These are phyloP conservation scores for Xerocomus spinulosus DNA, from an alignment of 768 basidiomycete genomes.

Conservation along the genomic window DNA sequence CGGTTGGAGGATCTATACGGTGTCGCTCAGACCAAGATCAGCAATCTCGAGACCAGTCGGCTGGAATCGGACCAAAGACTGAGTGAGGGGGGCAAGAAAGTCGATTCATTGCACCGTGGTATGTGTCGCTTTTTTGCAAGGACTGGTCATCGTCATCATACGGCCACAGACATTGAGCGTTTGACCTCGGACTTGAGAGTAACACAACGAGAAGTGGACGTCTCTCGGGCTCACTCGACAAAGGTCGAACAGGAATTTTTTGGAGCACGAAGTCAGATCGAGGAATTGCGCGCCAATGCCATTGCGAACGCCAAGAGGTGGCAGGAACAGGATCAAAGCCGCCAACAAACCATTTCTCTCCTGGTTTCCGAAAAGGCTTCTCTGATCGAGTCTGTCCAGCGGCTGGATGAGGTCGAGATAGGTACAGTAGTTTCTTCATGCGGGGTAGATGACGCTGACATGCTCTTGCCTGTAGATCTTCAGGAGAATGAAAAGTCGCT, in stretches of 20 bases:
- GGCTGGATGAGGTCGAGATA: constrained; percentile 53
- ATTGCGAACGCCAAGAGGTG: constrained; percentile 12
- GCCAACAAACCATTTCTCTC: constrained; percentile 70
- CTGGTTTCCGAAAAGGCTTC: constrained; percentile 71
- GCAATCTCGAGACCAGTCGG: constrained; percentile 9
- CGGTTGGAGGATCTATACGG: constrained; percentile 15
- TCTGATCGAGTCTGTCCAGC: constrained; percentile 53
- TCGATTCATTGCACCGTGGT: constrained; percentile 21
- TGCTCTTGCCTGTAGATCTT: constrained; percentile 34
- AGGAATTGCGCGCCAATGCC: constrained; percentile 14
- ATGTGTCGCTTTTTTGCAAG: constrained; percentile 14
- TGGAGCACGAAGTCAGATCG: constrained; percentile 18
- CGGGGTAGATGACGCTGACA: not conserved
- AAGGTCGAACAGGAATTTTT: constrained; percentile 21
- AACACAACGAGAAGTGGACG: constrained; percentile 9
- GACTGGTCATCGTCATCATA: constrained; percentile 27
- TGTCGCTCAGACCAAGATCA: constrained; percentile 14
- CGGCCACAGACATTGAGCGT: constrained; percentile 16
- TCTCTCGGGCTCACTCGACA: constrained; percentile 10
- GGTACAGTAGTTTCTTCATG: constrained; percentile 40
- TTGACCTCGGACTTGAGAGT: constrained; percentile 17
- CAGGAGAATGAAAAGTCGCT: constrained; percentile 41
- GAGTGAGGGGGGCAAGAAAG: constrained; percentile 2
- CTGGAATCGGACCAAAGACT: constrained; percentile 12
- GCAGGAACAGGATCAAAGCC: constrained; percentile 43